phyloP scores from a whole-genome alignment of 768 basidiomycete species.

The Daedaleopsis nitida region DNA sequence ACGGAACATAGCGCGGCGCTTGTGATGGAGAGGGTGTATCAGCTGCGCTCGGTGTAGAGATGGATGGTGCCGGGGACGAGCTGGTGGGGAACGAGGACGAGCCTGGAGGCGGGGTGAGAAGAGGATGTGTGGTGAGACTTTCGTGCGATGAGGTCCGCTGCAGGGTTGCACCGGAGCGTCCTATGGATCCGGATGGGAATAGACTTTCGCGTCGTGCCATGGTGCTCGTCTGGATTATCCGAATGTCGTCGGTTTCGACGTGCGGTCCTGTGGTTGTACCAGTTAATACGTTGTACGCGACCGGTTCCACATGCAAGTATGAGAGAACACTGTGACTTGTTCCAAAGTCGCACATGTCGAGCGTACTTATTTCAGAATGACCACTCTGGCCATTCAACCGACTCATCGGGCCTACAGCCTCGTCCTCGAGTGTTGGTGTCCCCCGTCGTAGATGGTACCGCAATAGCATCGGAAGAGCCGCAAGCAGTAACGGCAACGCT shows the following conservation, averaged over 20 bases:
- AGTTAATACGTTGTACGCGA: no score
- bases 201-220: slow-evolving; percentile 32
- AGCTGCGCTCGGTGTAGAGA: not conserved
- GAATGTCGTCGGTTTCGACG: not conserved
- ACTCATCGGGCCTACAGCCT: no score
- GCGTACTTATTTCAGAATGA: no score
- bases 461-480: not conserved
- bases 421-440: no score
- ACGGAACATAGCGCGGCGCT: slow-evolving; percentile 65
- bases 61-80: slow-evolving; percentile 15
- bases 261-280: no score
- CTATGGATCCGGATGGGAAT: slow-evolving; percentile 27
- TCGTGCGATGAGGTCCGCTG: slow-evolving; percentile 44
- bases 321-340: no score
- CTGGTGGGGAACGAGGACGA: slow-evolving; percentile 29
- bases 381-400: no score
- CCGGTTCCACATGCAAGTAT: no score
- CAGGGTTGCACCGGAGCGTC: slow-evolving; percentile 22
- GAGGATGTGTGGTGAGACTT: slow-evolving; percentile 60
- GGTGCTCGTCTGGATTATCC: not conserved
- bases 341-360: no score
- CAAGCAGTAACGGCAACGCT: not conserved
- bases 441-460: no score
- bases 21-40: slow-evolving; percentile 12
- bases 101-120: slow-evolving; percentile 49